Evolutionary conservation across 164 flowering plant genomes (phyloP).

Genomic region (Dillenia suffruticosa): DNA sequence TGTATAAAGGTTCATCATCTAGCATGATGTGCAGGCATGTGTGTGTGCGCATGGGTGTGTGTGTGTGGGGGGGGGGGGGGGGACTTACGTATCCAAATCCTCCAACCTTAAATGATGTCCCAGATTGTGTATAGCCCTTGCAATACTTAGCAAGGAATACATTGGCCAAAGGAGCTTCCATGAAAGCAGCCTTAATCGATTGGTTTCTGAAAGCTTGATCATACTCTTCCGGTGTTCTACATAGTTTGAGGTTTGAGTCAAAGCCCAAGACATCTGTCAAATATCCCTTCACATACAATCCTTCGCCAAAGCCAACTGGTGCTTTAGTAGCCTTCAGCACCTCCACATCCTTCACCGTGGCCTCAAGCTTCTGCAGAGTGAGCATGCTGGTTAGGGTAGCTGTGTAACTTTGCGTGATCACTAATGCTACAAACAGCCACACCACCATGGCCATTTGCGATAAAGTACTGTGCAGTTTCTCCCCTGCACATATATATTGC

Average conservation of each 20-base stretch:
- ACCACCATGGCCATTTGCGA: slow-evolving; percentile 3
- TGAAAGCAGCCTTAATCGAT: slow-evolving; percentile 23
- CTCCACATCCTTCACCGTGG: slow-evolving; percentile 8
- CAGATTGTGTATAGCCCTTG: slow-evolving; percentile 15
- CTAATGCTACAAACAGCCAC: slow-evolving; percentile 28
- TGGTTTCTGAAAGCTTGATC: slow-evolving; percentile 16
- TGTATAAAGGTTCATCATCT: too few species aligned
- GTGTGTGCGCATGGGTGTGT: too few species aligned
- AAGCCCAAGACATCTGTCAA: slow-evolving; percentile 13
- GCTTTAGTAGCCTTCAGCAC: slow-evolving; percentile 9
- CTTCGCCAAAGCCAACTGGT: slow-evolving; percentile 12
- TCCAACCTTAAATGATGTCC: slow-evolving; percentile 25
- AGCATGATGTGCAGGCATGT: too few species aligned
- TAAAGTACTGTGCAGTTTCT: neutral
- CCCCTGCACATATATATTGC: neutral
- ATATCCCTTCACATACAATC: slow-evolving; percentile 12
- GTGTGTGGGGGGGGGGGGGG: too few species aligned
- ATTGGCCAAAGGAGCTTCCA: slow-evolving; percentile 20
- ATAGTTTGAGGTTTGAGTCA: slow-evolving; percentile 1
- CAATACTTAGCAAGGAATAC: slow-evolving; percentile 24
- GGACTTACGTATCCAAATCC: slow-evolving; percentile 32
- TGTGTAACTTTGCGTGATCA: slow-evolving; percentile 24
- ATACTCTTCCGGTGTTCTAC: slow-evolving; percentile 6
- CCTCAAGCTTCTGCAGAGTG: slow-evolving; percentile 14
- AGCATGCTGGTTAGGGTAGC: slow-evolving; percentile 30